Evolutionary conservation across 345 rosid species (phyloP), one percentile per base, ranked within the genome.

Genomic region (Linum lewisii): DNA sequence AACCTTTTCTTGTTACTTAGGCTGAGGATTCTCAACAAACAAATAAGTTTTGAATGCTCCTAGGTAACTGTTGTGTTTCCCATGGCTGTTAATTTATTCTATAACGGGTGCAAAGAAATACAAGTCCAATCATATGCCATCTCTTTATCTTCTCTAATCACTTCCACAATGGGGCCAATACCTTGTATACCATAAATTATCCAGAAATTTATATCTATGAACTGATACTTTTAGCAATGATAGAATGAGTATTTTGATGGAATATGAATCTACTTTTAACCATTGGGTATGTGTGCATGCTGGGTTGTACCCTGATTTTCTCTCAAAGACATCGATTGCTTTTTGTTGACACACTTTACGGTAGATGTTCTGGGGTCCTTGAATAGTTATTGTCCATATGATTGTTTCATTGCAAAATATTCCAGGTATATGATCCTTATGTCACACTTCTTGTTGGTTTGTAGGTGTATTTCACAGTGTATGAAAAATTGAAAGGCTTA

Each of bases 401-500:
- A 29, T 29, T 29, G 1, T 29, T 8, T 29, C 34, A 29, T 29
- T 29, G 34, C 34, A 29, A 29, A 29, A 29, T 29, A 29, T 29
- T 29, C 5, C 5, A 29, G 34, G 7, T 29, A 29, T 29, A 0
- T 8, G 0, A 29, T 29, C 7, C 34, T 29, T 29, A 29, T 4
- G 34, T 3, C 34, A 29, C 34, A 4, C 24, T 52, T 21, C 62
- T 64, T 54, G 62, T 73, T 70, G 55, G 52, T 53, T 57, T 66
- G 69, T 75, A 93, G 99, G 96, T 93, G 26, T 93, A 85, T 81
- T 93, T 93, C 75, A 53, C 99, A 57, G 80, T 84, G 49, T 89
- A 93, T 54, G 90, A 81, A 65, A 75, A 61, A 68, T 84, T 89
- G 1, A 93, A 89, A 72, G 82, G 83, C 60, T 66, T 76, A 1